phyloP scores from a whole-genome alignment of 495 filamentous ascomycete species.

The Penicillium dipodomyicola region DNA sequence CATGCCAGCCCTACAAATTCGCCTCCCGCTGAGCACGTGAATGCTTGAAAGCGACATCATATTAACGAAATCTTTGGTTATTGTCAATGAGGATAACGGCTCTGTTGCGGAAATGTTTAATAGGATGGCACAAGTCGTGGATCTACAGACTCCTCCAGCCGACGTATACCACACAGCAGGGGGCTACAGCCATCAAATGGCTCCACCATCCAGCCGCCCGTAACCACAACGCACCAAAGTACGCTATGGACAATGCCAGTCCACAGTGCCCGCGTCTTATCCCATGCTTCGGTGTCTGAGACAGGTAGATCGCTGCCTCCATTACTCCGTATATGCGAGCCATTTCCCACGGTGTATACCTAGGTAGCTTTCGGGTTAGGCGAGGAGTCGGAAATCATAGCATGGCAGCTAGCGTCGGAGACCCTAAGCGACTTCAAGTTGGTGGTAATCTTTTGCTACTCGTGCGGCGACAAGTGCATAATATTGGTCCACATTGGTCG shows the following conservation, averaged over 20 bases:
- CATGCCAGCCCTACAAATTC: slow-evolving; percentile 23
- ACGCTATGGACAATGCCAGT: slow-evolving; percentile 23
- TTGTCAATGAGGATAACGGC: slow-evolving; percentile 22
- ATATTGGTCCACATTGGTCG: slow-evolving; percentile 22
- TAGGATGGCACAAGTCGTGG: slow-evolving; percentile 28
- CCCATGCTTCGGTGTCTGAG: slow-evolving; percentile 18
- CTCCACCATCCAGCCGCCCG: slow-evolving; percentile 31
- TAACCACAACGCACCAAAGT: slow-evolving; percentile 25
- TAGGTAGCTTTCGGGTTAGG: slow-evolving; percentile 9
- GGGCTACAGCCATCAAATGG: slow-evolving; percentile 16
- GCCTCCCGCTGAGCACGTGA: slow-evolving; percentile 33
- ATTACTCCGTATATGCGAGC: slow-evolving; percentile 16
- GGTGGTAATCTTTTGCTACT: slow-evolving; percentile 19
- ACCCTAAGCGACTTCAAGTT: slow-evolving; percentile 10
- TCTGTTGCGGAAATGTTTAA: slow-evolving; percentile 22
- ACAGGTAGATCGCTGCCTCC: slow-evolving; percentile 22
- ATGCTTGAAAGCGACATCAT: slow-evolving; percentile 24
- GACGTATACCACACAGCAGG: slow-evolving; percentile 24
- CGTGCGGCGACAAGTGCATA: slow-evolving; percentile 20
- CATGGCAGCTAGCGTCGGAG: slow-evolving; percentile 18
- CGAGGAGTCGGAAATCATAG: slow-evolving; percentile 24
- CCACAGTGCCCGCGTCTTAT: slow-evolving; percentile 29
- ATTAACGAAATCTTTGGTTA: slow-evolving; percentile 24
- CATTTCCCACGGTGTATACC: slow-evolving; percentile 8
- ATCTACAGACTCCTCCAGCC: slow-evolving; percentile 26